These are phyloP conservation scores for Chrysopogon serrulatus DNA, from an alignment of 176 grass and related monocot genomes.

Conservation along the genomic window DNA sequence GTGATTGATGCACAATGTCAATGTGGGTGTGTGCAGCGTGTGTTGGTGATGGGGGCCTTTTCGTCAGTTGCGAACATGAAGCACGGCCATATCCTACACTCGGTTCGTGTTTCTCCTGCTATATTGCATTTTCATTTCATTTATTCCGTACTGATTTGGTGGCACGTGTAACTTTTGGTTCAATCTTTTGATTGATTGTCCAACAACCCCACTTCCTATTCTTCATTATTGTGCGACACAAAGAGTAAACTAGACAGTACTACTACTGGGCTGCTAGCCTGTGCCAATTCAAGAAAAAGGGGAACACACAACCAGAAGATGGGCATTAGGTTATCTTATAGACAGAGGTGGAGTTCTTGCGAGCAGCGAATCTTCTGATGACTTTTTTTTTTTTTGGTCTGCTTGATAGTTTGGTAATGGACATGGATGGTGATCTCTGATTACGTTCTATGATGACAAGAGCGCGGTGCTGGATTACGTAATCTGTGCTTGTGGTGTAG, in stretches of 20 bases:
- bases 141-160: not conserved
- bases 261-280: not conserved
- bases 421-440: not conserved
- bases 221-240: not conserved
- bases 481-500: not conserved
- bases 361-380: not conserved
- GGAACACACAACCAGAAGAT: not conserved
- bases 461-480: not conserved
- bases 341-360: not conserved
- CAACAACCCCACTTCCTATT: not conserved
- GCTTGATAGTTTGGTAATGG: not conserved
- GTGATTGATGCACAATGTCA: not conserved
- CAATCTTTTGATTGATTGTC: not conserved
- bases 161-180: not conserved
- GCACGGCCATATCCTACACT: not conserved
- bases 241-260: not conserved
- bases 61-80: not conserved
- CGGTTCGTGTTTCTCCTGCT: not conserved
- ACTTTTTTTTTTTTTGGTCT: not conserved
- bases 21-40: not conserved
- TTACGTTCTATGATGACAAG: not conserved
- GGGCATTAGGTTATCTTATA: not conserved
- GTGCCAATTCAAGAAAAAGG: not conserved
- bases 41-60: not conserved
- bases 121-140: not conserved